phyloP scores from a whole-genome alignment of 2,329 filamentous ascomycete genomes.

The Exophiala oligosperma region DNA sequence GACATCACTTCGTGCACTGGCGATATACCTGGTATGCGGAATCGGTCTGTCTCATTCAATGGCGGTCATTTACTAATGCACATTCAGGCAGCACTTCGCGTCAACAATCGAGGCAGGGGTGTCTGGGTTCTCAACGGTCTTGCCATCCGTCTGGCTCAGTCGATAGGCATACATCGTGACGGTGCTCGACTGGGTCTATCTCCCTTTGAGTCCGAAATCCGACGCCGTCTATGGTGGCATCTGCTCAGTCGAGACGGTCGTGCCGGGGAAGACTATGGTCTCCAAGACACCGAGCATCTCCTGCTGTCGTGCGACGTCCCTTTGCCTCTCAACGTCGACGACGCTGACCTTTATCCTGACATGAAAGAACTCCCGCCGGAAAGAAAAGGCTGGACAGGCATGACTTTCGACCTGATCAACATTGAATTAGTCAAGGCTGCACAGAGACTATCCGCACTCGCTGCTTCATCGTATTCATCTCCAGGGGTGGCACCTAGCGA shows the following conservation, averaged over 20 bases:
- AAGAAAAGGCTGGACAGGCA: conserved; percentile 56
- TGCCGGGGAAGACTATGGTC: conserved; percentile 12
- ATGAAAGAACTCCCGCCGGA: conserved; percentile 8
- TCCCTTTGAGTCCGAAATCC: conserved; percentile 23
- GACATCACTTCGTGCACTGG: conserved; percentile 21
- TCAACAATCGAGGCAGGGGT: conserved; percentile 15
- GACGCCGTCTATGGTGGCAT: conserved; percentile 26
- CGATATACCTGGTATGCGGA: conserved; percentile 20
- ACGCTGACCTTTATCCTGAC: conserved; percentile 11
- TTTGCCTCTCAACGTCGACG: conserved; percentile 19
- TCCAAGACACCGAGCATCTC: conserved; percentile 4
- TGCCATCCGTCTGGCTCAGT: conserved; percentile 23
- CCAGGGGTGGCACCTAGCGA: conserved; percentile 17
- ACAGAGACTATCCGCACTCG: conserved; percentile 34
- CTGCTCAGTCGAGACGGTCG: conserved; percentile 18
- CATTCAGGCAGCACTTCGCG: conserved; percentile 15
- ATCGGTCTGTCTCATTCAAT: background rate
- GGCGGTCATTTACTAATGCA: background rate
- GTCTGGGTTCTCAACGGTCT: conserved; percentile 24
- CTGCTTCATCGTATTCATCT: conserved; percentile 34
- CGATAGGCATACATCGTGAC: conserved; percentile 23
- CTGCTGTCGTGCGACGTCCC: conserved; percentile 6
- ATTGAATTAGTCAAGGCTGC: conserved; percentile 49
- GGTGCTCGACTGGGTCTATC: conserved; percentile 15
- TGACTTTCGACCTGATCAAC: conserved; percentile 57